Conservation (phyloP, 1,284 basidiomycete genomes). For the Coriolopsis trogii region DNA sequence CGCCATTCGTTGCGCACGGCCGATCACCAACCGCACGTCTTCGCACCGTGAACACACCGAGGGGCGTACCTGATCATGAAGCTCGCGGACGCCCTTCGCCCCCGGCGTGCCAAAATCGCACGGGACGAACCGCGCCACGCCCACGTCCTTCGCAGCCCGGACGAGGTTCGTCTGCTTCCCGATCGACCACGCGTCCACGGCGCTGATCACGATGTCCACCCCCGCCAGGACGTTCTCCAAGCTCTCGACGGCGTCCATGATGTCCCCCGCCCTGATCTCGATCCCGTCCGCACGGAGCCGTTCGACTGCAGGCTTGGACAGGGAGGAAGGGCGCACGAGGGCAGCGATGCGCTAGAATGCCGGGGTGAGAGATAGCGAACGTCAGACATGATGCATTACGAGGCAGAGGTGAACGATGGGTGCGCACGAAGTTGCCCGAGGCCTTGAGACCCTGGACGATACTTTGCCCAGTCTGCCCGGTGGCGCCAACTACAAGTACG, state of each 20-base stretch:
- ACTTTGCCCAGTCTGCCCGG: conserved; percentile 23
- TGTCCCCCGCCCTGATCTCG: conserved; percentile 20
- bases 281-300: conserved; percentile 9
- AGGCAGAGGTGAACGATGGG: neutral
- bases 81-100: conserved; percentile 5
- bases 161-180: conserved; percentile 19
- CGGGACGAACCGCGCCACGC: conserved; percentile 18
- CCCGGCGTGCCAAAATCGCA: conserved; percentile 19
- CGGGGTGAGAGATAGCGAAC: neutral
- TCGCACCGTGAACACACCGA: no score
- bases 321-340: conserved; percentile 13
- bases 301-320: conserved; percentile 11
- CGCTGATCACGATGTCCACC: conserved; percentile 21
- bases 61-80: conserved; percentile 9
- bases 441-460: conserved; percentile 21
- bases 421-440: conserved; percentile 21
- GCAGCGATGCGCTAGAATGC: conserved; percentile 13
- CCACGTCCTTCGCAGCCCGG: conserved; percentile 20
- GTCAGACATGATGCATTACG: neutral
- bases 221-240: conserved; percentile 16
- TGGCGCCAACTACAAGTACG: conserved; percentile 27
- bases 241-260: conserved; percentile 10
- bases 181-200: conserved; percentile 1
- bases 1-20: no score
- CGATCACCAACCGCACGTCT: no score